Evolutionary conservation across 108 stramenopile genomes (phyloP), one percentile per base, ranked within the genome.

Genomic region (Conticribra guillardii): DNA sequence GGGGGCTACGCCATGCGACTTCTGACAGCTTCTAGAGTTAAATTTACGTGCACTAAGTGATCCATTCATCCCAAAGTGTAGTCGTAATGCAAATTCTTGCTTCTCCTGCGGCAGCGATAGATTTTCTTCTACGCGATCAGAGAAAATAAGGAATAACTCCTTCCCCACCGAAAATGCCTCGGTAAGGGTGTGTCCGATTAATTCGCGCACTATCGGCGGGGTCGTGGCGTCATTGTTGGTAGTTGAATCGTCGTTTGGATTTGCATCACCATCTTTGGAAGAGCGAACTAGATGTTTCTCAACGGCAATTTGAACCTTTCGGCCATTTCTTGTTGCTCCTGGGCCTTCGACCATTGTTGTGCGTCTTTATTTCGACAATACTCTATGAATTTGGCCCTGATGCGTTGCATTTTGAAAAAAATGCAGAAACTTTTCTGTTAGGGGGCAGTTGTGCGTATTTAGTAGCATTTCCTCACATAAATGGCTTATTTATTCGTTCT

Each of bases 1-100:
- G 21, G 59, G 66, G 49, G 64, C 49, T 19, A 62, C 66, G 34
- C 62, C 21, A 18, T 64, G 72, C 47, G 59, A 18, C 44, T 28
- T 69, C 21, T 62, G 53, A 9, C 23, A 31, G 27, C 44, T 45
- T 14, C 53, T 67, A 28, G 66, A 19, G 23, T 64, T 50, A 37
- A 24, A 32, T 32, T 60, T 83, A 26, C 64, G 65, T 4, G 71
- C 22, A 26, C 55, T 60, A 0, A 88, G 54, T 9, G 67, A 71
- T 2, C 87, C 87, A 58, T 82, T 86, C 87, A 88, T 88, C 48
- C 85, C 85, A 64, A 88, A 88, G 59, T 88, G 87, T 9, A 85
- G 64, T 28, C 87, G 81, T 50, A 86, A n/a, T 30, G 85, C 87
- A 30, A 46, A 24, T 2, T 87, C 84, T 21, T 28, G 5, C 21